These are phyloP conservation scores for Baorangia bicolor DNA, from an alignment of 768 basidiomycete genomes.

Conservation along the genomic window DNA sequence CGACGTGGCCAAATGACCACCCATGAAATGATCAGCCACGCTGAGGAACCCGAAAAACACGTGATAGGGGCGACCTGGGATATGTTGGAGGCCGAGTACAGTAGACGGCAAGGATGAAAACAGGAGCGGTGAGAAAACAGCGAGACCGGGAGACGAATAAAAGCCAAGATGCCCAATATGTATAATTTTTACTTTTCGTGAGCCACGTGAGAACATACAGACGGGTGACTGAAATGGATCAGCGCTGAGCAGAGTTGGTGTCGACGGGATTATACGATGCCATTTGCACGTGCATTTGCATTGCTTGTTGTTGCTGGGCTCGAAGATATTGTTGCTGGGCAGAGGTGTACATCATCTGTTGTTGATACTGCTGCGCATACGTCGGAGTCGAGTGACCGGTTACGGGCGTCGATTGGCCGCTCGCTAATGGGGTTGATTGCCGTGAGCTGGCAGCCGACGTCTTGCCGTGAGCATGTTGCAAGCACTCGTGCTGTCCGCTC, in stretches of 20 bases:
- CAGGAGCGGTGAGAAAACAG: constrained; percentile 9
- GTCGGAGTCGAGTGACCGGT: constrained; percentile 31
- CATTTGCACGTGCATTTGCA: constrained; percentile 32
- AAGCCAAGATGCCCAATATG: constrained; percentile 36
- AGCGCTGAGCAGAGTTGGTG: constrained; percentile 12
- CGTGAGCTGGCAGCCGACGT: constrained; percentile 32
- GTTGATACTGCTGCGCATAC: constrained; percentile 35
- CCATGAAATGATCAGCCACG: constrained; percentile 5
- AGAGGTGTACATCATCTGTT: constrained; percentile 38
- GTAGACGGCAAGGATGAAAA: constrained; percentile 9
- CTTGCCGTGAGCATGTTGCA: constrained; percentile 37
- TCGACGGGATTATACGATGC: constrained; percentile 21
- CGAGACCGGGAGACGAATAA: constrained; percentile 16
- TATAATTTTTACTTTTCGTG: constrained; percentile 37
- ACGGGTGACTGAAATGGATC: neutral
- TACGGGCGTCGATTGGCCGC: constrained; percentile 34
- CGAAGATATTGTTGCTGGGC: constrained; percentile 39
- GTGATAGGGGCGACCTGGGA: constrained; percentile 27
- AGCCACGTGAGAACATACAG: neutral
- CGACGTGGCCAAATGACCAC: constrained; percentile 8
- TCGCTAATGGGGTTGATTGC: constrained; percentile 32
- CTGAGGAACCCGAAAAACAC: constrained; percentile 3
- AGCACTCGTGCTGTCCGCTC: constrained; percentile 62
- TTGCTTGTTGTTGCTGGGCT: constrained; percentile 32
- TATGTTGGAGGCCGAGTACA: constrained; percentile 33